phyloP scores from a whole-genome alignment of 306 rosid genomes.

The Fragaria ananassa region DNA sequence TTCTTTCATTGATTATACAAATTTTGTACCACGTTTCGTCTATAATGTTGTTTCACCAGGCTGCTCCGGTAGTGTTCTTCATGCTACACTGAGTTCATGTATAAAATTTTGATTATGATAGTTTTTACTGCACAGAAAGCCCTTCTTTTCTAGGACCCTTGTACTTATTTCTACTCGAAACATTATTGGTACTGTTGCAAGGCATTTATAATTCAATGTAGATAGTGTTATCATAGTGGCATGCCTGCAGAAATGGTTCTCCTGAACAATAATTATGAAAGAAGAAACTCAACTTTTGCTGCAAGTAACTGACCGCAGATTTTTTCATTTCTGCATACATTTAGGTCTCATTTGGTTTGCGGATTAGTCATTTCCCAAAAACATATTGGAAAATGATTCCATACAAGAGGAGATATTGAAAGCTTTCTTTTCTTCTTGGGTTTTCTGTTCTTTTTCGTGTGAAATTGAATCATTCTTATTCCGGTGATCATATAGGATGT shows the following conservation, averaged over 20 bases:
- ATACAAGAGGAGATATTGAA: background rate
- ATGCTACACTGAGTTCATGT: conserved; percentile 24
- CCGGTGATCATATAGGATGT: background rate
- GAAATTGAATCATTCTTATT: background rate
- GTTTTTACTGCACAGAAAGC: conserved; percentile 15
- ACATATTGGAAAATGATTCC: background rate
- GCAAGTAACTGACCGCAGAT: background rate
- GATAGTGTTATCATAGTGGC: background rate
- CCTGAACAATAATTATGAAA: background rate
- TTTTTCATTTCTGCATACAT: background rate
- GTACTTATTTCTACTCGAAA: background rate
- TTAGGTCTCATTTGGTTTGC: background rate
- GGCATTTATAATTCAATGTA: background rate
- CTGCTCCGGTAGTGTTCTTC: conserved; percentile 16
- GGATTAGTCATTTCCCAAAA: background rate
- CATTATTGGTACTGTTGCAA: background rate
- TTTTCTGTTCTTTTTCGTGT: background rate
- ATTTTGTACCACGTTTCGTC: conserved; percentile 18
- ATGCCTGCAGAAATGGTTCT: background rate
- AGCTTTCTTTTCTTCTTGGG: background rate
- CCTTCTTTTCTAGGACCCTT: background rate
- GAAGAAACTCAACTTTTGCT: background rate
- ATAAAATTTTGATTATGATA: conserved; percentile 23
- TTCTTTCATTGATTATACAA: conserved; percentile 51
- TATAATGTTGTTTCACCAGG: conserved; percentile 10